These are phyloP conservation scores for Mortierella sp. DNA, from an alignment of 371 early-diverging fungal genomes.

Conservation along the genomic window DNA sequence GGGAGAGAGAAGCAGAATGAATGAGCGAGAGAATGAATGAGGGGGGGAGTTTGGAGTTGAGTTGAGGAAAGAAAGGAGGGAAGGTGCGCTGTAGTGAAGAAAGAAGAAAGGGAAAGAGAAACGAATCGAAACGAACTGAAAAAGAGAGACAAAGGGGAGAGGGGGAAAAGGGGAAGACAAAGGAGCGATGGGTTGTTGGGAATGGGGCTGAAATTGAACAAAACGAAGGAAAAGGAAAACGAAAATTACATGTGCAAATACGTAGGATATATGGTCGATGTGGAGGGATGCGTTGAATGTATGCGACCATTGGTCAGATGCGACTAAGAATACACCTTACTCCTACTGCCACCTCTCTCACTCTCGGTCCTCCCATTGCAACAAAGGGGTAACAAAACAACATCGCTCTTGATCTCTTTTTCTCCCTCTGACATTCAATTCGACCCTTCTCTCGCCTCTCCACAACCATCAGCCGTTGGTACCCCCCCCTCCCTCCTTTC, in stretches of 20 bases:
- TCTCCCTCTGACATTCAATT: too few species aligned
- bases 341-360: background rate
- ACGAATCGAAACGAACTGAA: background rate
- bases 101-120: background rate
- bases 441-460: too few species aligned
- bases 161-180: background rate
- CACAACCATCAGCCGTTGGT: too few species aligned
- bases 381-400: background rate
- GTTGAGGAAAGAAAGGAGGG: background rate
- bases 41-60: too few species aligned
- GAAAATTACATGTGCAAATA: too few species aligned
- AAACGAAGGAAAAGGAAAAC: background rate
- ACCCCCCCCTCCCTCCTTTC: background rate
- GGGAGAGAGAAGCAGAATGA: background rate
- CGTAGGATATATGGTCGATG: background rate
- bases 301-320: too few species aligned
- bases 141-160: background rate
- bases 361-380: background rate
- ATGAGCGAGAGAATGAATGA: background rate
- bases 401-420: background rate
- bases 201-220: too few species aligned
- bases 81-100: background rate
- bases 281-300: background rate
- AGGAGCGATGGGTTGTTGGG: background rate
- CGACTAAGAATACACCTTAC: background rate